Conservation (phyloP, 257 asterid species). For the Lycium barbarum region DNA sequence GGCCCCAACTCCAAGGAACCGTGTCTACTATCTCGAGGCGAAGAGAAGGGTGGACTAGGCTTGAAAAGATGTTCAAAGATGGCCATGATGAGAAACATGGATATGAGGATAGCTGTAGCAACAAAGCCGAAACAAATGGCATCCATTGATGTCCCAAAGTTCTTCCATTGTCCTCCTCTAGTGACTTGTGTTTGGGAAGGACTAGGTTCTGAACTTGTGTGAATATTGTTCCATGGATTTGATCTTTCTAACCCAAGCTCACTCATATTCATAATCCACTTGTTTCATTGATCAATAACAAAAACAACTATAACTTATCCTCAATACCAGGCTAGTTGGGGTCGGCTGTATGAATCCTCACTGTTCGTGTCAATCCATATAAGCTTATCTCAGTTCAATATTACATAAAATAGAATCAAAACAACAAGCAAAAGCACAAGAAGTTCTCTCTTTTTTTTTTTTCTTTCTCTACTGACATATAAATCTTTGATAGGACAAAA, state of each 20-base stretch:
- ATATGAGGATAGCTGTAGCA: constrained; percentile 81
- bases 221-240: constrained; percentile 56
- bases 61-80: constrained; percentile 74
- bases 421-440: background rate
- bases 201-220: constrained; percentile 51
- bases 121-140: constrained; percentile 88
- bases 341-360: background rate
- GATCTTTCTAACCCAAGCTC: constrained; percentile 53
- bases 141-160: constrained; percentile 76
- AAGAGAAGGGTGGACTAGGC: constrained; percentile 48
- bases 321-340: background rate
- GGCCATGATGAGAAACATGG: constrained; percentile 90
- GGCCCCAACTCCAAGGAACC: constrained; percentile 36
- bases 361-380: background rate
- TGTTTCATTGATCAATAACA: background rate
- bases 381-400: background rate
- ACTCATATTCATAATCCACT: constrained; percentile 47
- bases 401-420: background rate
- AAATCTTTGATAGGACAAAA: background rate
- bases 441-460: background rate
- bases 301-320: background rate
- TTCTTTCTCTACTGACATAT: no score
- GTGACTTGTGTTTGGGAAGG: constrained; percentile 50
- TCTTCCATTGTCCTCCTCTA: constrained; percentile 61
- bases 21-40: constrained; percentile 35